Percentiles rank a stretch among this genome's conserved stretches.
Evolutionary conservation across 129 eudicot species (phyloP).

Genomic region (Glebionis coronaria): DNA sequence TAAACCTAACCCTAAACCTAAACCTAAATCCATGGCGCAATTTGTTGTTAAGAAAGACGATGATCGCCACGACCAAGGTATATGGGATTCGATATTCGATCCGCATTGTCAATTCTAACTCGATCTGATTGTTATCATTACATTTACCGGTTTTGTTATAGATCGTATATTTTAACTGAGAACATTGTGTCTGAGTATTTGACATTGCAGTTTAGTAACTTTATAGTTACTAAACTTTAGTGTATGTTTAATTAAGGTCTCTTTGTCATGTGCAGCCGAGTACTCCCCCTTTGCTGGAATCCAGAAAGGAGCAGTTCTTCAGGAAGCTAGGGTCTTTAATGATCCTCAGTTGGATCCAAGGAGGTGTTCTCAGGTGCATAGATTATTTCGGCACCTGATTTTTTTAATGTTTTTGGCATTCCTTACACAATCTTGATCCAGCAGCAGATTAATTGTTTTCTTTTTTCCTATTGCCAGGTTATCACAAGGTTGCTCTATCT

Average conservation of each 20-base stretch:
- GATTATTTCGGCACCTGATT: not conserved
- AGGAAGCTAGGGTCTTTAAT: constrained; percentile 97
- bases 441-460: not conserved
- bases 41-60: too few species aligned
- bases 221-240: not conserved
- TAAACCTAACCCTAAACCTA: too few species aligned
- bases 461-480: constrained; percentile 47
- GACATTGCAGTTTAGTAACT: not conserved
- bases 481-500: constrained; percentile 94
- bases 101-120: too few species aligned
- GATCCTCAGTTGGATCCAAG: constrained; percentile 97
- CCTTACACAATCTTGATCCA: not conserved
- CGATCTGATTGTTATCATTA: too few species aligned
- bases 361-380: constrained; percentile 86
- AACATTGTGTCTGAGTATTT: not conserved
- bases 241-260: constrained; percentile 8
- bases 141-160: too few species aligned
- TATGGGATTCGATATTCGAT: too few species aligned
- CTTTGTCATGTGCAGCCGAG: constrained; percentile 46
- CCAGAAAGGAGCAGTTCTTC: constrained; percentile 95
- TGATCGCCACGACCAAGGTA: too few species aligned
- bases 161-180: not conserved
- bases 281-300: constrained; percentile 93
- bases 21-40: too few species aligned
- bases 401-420: not conserved